Base-by-base conservation (phyloP, 75 land plant species). In the Cupressus sempervirens region DNA sequence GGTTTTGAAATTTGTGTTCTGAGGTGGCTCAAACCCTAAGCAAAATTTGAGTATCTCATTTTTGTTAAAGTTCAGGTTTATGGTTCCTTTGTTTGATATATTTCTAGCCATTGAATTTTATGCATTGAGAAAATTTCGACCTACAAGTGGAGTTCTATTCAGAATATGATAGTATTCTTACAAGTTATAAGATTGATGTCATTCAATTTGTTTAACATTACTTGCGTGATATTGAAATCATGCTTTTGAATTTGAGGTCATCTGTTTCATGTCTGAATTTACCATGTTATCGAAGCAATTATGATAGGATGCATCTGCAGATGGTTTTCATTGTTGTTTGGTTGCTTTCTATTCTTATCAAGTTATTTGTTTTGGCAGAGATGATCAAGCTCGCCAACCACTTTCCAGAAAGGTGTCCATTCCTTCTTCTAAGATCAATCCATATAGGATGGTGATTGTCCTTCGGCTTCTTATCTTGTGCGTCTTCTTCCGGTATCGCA, bases 351-450 rank as follows among this genome's bases (percentile, higher is more conserved):
- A 70, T 70, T 1, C 32, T n/a, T 85, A 65, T 84, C 43, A 15
- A 12, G 53, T 50, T 50, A n/a, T 83, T 79, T 76, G 76, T 84
- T 34, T 10, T 62, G 81, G 56, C 90, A 95, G 95, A 86, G 94
- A 94, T 88, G 96, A 93, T 91, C 95, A 95, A 88, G 91, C 96
- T 48, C 90, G 96, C 1, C 96, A 95, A 77, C 96, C 96, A 48
- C 92, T 95, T 29, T 95, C 96, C 40, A 87, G 96, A 84, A 95
- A 95, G 89, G 95, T 95, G n/a, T 87, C 95, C 70, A 73, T 95
- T 82, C 92, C 96, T 53, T 95, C 96, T 30, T 94, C 96, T 14
- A 93, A 89, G 90, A 95, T 95, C 43, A 95, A 95, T 81, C 96
- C 96, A 29, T 95, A 95, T 87, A 88, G 96, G 87, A 91, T 95